Base-by-base conservation (phyloP, 75 land plant species). In the Sequoiadendron giganteum region DNA sequence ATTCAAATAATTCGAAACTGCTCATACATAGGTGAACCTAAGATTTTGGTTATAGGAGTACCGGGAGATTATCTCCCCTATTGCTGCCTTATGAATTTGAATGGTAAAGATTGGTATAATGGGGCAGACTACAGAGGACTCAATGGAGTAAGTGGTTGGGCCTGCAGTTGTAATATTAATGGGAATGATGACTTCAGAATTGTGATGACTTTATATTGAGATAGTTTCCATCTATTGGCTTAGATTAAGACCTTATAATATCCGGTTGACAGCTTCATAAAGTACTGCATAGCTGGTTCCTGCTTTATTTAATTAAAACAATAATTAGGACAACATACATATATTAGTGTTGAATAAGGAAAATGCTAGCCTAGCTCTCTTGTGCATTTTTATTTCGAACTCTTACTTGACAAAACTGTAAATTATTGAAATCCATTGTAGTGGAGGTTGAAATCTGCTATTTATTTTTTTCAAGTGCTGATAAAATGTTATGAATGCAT, bases 391-490 rank as follows among this genome's bases (percentile, higher is more conserved):
- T 43, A 16, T 16, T 25, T 81, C 28, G 1, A 81, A 21, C 18
- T 42, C 45, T 81, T 43, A 25, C 45, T 82, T 10, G 43, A 39
- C 48, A 82, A 28, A 45, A 47, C 14, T 45, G 10, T 82, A 19
- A 81, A n/a, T 47, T 47, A n/a, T 45, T 7, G 30, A 82, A 47
- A 82, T 82, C 11, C 14, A 25, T n/a, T 82, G 28, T 45, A 82
- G 25, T 5, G 47, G 25, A 39, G 73, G 39, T 11, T 85, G 40
- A 38, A 18, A 19, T 18, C 5, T 36, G 86, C 76, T 5, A 18
- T 58, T n/a, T 56, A 39, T 85, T 54, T 85, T 85, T 85, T 56
- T 45, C 38, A 16, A 15, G 21, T 85, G 84, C n/a, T 55, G 10
- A 30, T 65, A 54, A 84, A 15, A 15, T 39, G 55, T 72, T 73